Percentiles rank a stretch among this genome's conserved stretches.
Evolutionary conservation across 768 basidiomycete genomes (phyloP).

Genomic region (Cystofilobasidium bisporidii): DNA sequence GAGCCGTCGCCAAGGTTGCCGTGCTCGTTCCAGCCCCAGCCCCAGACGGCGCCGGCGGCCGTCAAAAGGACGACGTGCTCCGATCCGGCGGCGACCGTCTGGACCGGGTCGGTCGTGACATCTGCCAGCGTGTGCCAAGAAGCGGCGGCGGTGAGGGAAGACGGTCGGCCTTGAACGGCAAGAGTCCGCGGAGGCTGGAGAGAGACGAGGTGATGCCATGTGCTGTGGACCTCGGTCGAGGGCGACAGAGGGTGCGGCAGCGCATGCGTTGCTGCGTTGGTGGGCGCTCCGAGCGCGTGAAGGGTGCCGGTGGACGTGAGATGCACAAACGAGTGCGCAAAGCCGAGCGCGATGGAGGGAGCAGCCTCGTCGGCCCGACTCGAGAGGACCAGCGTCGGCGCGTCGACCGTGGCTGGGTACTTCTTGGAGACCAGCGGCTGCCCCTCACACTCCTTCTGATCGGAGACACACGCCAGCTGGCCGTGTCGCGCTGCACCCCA

Average conservation of each 20-base stretch:
- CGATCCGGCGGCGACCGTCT: neutral
- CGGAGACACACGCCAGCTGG: neutral
- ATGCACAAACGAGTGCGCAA: neutral
- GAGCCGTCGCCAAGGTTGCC: slow-evolving; percentile 62
- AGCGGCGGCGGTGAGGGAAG: neutral
- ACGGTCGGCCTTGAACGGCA: neutral
- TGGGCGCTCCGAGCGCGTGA: neutral
- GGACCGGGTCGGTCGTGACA: neutral
- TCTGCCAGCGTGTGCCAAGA: neutral
- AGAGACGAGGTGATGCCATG: slow-evolving; percentile 1
- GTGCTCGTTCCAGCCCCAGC: slow-evolving; percentile 98
- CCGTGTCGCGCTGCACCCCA: neutral
- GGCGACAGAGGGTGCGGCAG: no score
- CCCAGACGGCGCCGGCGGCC: slow-evolving; percentile 50
- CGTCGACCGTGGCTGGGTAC: neutral
- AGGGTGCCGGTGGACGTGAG: neutral
- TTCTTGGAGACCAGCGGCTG: neutral
- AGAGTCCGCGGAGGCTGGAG: neutral
- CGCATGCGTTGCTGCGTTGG: neutral
- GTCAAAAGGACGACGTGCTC: slow-evolving; percentile 61
- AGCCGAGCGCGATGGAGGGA: neutral
- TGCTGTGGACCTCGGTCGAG: neutral
- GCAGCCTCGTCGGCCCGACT: neutral
- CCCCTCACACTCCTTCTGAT: no score
- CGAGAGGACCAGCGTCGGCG: neutral